Evolutionary conservation across 1,284 basidiomycete species (phyloP), one percentile per base, ranked within the genome.

Genomic region (Cerrena zonata): DNA sequence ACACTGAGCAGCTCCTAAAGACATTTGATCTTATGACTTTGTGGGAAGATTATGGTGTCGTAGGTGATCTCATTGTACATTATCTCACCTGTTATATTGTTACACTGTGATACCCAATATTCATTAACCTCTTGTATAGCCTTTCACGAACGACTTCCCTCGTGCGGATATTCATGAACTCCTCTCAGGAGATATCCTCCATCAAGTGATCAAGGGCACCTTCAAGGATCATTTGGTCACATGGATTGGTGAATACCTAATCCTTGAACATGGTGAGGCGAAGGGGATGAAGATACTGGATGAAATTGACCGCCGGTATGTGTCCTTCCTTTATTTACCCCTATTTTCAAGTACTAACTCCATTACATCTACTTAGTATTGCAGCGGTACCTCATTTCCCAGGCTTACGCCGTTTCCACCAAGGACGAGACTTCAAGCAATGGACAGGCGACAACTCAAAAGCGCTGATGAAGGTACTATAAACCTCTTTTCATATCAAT

Each of bases 241-340:
- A n/a, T 66, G 65, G 65, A 49, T 61, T 0, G 45, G 27, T 0
- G 48, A 61, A 18, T 67, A 65, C 45, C 27, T 67, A 10, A 19
- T 36, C 2, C 30, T 50, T 0, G 36, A 30, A 15, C 42, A 65
- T 53, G 56, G 54, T 0, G 47, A 63, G 42, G 23, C 15, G 2
- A 25, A 39, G 1, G 64, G 56, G 2, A 18, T 52, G 3, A 56
- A 56, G 26, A 61, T 67, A 11, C 48, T 65, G 1, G 51, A 58
- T 22, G 63, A 67, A 24, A 67, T 66, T 48, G 64, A 68, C 47
- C 50, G 49, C 13, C 54, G 58, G 64, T 66, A 41, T 37, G 53
- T 12, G 25, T 15, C n/a, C n/a, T 18, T 4, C 5, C 4, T 5
- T 15, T 15, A n/a, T n/a, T n/a, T n/a, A n/a, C n/a, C n/a, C n/a